These are phyloP conservation scores for Daedalea quercina DNA, from an alignment of 768 basidiomycete genomes.

Conservation along the genomic window DNA sequence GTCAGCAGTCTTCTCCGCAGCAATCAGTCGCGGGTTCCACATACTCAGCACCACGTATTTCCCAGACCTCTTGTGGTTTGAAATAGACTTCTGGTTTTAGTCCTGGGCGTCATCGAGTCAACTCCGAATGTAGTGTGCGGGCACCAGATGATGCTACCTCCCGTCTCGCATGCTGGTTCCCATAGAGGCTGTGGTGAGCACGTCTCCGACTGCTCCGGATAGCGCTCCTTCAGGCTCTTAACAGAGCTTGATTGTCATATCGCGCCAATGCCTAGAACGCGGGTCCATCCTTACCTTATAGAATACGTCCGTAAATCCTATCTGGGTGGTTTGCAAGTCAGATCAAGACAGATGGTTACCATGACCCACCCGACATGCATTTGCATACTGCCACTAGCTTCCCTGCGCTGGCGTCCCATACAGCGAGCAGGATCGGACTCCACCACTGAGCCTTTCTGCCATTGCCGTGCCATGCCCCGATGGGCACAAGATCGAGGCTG, in stretches of 20 bases:
- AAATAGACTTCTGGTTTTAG: constrained; percentile 65
- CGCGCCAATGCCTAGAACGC: no score
- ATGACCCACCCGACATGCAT: constrained; percentile 71
- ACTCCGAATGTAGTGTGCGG: not conserved
- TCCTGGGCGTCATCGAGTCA: constrained; percentile 29
- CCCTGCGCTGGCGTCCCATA: constrained; percentile 60
- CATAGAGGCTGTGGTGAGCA: constrained; percentile 48
- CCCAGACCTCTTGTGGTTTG: constrained; percentile 78
- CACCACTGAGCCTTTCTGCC: constrained; percentile 90
- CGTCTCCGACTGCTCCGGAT: constrained; percentile 47
- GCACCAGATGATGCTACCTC: constrained; percentile 36
- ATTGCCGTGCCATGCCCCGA: constrained; percentile 86
- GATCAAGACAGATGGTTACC: not conserved
- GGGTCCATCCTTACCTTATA: constrained; percentile 47
- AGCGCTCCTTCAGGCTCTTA: constrained; percentile 53
- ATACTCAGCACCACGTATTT: constrained; percentile 72
- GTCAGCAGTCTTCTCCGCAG: not conserved
- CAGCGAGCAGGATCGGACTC: constrained; percentile 79
- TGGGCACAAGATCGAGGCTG: constrained; percentile 62
- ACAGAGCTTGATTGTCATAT: not conserved
- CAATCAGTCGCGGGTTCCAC: not conserved
- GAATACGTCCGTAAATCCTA: constrained; percentile 81
- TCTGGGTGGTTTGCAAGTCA: not conserved
- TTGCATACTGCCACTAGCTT: constrained; percentile 77
- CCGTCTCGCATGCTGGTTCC: constrained; percentile 50